A percentile compares a stretch with the other conserved stretches of the same genome.
These are phyloP conservation scores for Ochetophila trinervis DNA, from an alignment of 306 rosid genomes.

Conservation along the genomic window DNA sequence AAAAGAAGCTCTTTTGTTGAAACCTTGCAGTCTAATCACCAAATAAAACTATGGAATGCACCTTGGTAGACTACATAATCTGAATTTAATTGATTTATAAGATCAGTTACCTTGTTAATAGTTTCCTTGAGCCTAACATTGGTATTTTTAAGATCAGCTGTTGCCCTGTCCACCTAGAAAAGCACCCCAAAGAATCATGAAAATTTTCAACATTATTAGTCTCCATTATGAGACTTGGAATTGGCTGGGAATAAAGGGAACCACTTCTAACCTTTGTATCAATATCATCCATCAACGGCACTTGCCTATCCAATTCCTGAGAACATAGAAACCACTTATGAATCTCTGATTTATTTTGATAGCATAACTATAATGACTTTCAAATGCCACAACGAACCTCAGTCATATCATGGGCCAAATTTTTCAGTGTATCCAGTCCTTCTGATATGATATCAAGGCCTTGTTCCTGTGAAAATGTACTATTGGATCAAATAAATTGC, in stretches of 20 bases:
- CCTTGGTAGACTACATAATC: neutral
- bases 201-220: neutral
- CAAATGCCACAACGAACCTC: slow-evolving; percentile 51
- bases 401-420: slow-evolving; percentile 78
- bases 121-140: slow-evolving; percentile 74
- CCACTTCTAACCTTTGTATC: slow-evolving; percentile 56
- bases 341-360: slow-evolving; percentile 12
- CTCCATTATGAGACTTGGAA: slow-evolving; percentile 6
- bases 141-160: slow-evolving; percentile 57
- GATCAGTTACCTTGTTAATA: slow-evolving; percentile 55
- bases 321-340: slow-evolving; percentile 25
- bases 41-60: slow-evolving; percentile 5
- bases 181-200: slow-evolving; percentile 13
- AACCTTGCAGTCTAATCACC: slow-evolving; percentile 7
- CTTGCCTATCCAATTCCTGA: slow-evolving; percentile 88
- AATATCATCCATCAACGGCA: slow-evolving; percentile 84
- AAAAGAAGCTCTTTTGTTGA: slow-evolving; percentile 17
- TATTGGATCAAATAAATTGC: slow-evolving; percentile 10
- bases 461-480: slow-evolving; percentile 57
- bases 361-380: neutral
- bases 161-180: slow-evolving; percentile 63
- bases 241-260: neutral
- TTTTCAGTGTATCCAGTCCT: slow-evolving; percentile 71
- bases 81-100: neutral
- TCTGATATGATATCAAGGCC: slow-evolving; percentile 92